Percentiles rank a stretch among this genome's conserved stretches.
Evolutionary conservation across 176 grass and related monocot genomes (phyloP).

Genomic region (Oryza meyeriana): DNA sequence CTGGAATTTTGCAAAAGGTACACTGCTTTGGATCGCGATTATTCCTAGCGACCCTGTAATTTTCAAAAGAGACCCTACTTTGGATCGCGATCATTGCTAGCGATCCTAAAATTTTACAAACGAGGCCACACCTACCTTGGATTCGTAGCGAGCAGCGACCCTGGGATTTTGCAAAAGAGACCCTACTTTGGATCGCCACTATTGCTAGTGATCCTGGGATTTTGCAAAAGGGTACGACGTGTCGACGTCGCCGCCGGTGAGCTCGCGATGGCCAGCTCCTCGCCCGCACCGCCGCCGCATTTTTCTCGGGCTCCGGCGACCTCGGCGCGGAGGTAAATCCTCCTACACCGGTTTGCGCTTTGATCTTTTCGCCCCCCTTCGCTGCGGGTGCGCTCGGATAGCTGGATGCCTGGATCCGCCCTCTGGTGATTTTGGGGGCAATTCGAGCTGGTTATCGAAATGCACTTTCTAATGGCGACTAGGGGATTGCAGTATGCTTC

Average conservation of each 20-base stretch:
- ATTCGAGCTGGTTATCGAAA: background rate
- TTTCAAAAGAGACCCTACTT: too few species aligned
- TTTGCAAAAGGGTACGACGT: background rate
- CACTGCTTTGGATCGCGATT: too few species aligned
- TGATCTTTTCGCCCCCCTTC: background rate
- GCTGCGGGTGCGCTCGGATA: background rate
- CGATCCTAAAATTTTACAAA: too few species aligned
- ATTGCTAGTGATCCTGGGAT: background rate
- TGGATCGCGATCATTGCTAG: too few species aligned
- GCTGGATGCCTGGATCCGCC: too few species aligned
- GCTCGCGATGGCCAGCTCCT: background rate
- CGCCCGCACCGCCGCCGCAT: background rate
- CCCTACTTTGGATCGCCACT: too few species aligned
- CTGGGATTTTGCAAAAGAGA: too few species aligned
- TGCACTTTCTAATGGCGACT: background rate
- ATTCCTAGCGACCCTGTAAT: too few species aligned
- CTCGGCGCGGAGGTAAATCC: background rate
- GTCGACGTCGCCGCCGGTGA: background rate
- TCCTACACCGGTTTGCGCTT: background rate
- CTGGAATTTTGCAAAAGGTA: too few species aligned
- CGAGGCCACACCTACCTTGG: too few species aligned
- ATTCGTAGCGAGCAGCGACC: too few species aligned
- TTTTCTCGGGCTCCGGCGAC: background rate
- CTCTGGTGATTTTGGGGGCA: background rate
- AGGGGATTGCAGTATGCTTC: too few species aligned